Evolutionary conservation across 2,329 filamentous ascomycete genomes (phyloP).

Genomic region (Venturiaceae sp.): DNA sequence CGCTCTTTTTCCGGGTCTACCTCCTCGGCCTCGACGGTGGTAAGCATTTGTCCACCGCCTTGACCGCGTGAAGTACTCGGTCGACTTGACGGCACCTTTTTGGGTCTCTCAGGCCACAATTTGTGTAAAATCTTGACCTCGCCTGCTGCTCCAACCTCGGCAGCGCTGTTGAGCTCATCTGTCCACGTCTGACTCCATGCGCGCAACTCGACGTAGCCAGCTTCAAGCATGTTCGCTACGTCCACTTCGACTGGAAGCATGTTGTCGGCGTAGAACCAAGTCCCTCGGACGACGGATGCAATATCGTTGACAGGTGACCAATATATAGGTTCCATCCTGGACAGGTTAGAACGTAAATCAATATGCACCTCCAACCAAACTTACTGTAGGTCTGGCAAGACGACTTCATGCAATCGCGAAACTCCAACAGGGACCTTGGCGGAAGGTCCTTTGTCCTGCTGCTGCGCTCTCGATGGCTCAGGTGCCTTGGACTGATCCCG

Average conservation of each 20-base stretch:
- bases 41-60: background rate
- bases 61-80: slow-evolving; percentile 24
- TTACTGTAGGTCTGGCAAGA: slow-evolving; percentile 58
- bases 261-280: slow-evolving; percentile 95
- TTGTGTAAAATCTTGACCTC: slow-evolving; percentile 84
- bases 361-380: slow-evolving; percentile 14
- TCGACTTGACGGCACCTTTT: slow-evolving; percentile 39
- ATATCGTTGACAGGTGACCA: slow-evolving; percentile 93
- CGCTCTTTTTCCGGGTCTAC: slow-evolving; percentile 34
- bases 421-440: slow-evolving; percentile 73
- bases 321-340: slow-evolving; percentile 88
- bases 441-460: slow-evolving; percentile 24
- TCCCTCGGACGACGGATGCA: slow-evolving; percentile 70
- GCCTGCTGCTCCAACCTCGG: slow-evolving; percentile 79
- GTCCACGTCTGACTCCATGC: slow-evolving; percentile 90
- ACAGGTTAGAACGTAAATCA: slow-evolving; percentile 16
- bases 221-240: slow-evolving; percentile 85
- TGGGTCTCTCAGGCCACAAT: slow-evolving; percentile 65
- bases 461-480: slow-evolving; percentile 16
- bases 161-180: slow-evolving; percentile 80
- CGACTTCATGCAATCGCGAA: slow-evolving; percentile 82
- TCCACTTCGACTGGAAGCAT: slow-evolving; percentile 81
- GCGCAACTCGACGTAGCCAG: slow-evolving; percentile 76
- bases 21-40: slow-evolving; percentile 15
- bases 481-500: background rate